A percentile compares a stretch with the other conserved stretches of the same genome.
Conservation (phyloP, 805 yeast species). For the Lipomyces spencermartinsiae region DNA sequence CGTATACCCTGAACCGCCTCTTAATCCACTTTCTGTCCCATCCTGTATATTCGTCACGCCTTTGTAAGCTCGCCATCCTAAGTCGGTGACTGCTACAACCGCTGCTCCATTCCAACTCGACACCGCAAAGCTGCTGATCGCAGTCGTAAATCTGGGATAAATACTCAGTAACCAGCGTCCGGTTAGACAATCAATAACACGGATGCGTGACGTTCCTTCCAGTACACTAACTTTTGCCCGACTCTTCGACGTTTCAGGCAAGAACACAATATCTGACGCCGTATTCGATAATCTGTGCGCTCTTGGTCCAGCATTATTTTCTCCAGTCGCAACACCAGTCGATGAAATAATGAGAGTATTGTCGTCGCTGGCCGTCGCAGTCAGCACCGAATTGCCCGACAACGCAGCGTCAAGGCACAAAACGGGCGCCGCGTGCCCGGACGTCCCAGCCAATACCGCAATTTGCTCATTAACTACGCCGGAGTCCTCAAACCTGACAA, state of each 20-base stretch:
- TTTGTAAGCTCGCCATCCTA: slow-evolving; percentile 6
- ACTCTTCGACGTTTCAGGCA: slow-evolving; percentile 1
- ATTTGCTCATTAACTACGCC: neutral
- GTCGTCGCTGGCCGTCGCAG: slow-evolving; percentile 11
- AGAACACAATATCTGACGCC: slow-evolving; percentile 6
- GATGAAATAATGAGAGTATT: neutral
- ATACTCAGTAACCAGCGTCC: slow-evolving; percentile 3
- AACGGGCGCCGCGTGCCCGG: slow-evolving; percentile 17
- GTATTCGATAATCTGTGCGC: neutral
- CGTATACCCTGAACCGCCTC: slow-evolving; percentile 17
- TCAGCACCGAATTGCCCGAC: neutral
- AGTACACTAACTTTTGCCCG: slow-evolving; percentile 7
- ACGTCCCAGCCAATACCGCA: slow-evolving; percentile 9
- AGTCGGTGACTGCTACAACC: neutral
- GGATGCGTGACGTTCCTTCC: slow-evolving; percentile 2
- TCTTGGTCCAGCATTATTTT: neutral
- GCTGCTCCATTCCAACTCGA: neutral
- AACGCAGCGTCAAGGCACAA: slow-evolving; percentile 4
- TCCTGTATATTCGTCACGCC: neutral
- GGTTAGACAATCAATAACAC: slow-evolving; percentile 5
- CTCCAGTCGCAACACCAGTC: neutral
- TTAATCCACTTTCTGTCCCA: neutral
- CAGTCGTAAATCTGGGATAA: neutral
- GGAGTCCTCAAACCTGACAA: slow-evolving; percentile 2
- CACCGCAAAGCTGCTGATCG: neutral